Percentiles rank a stretch among this genome's conserved stretches.
Conservation (phyloP, 2,329 filamentous ascomycete species). For the Xylaria multiplex region DNA sequence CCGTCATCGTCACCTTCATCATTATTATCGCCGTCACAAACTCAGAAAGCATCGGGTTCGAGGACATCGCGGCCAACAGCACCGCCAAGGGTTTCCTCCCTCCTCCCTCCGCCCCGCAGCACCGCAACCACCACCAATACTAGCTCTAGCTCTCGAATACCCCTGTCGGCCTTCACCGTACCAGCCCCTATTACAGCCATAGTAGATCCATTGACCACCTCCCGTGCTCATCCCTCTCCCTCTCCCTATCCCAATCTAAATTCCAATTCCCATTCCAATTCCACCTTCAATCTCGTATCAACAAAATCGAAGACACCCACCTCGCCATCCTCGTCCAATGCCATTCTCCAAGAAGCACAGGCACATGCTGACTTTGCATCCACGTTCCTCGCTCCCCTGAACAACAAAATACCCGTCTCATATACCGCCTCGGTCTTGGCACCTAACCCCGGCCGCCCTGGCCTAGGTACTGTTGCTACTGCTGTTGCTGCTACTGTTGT, state of each 20-base stretch:
- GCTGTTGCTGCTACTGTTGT: neutral
- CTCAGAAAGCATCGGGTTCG: neutral
- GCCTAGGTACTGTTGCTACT: neutral
- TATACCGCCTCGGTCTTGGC: slow-evolving; percentile 21
- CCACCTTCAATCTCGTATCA: slow-evolving; percentile 21
- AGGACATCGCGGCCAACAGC: slow-evolving; percentile 22
- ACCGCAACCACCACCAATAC: slow-evolving; percentile 25
- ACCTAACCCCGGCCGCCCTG: slow-evolving; percentile 10
- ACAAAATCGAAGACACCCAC: slow-evolving; percentile 31
- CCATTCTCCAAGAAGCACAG: slow-evolving; percentile 25
- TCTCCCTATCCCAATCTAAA: slow-evolving; percentile 13
- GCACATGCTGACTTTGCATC: slow-evolving; percentile 35
- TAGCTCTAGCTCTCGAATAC: slow-evolving; percentile 20
- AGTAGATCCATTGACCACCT: neutral
- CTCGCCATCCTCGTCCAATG: slow-evolving; percentile 27
- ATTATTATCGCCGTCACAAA: slow-evolving; percentile 2
- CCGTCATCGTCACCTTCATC: neutral
- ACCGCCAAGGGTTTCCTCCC: slow-evolving; percentile 37
- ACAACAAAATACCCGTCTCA: slow-evolving; percentile 12
- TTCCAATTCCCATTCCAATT: slow-evolving; percentile 4
- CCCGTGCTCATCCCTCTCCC: neutral
- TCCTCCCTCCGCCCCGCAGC: slow-evolving; percentile 37
- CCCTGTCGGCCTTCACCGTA: slow-evolving; percentile 27
- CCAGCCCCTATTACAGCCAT: slow-evolving; percentile 28
- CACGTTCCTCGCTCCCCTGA: slow-evolving; percentile 38